phyloP scores from a whole-genome alignment of 495 filamentous ascomycete genomes.

The Pyronema domesticum region DNA sequence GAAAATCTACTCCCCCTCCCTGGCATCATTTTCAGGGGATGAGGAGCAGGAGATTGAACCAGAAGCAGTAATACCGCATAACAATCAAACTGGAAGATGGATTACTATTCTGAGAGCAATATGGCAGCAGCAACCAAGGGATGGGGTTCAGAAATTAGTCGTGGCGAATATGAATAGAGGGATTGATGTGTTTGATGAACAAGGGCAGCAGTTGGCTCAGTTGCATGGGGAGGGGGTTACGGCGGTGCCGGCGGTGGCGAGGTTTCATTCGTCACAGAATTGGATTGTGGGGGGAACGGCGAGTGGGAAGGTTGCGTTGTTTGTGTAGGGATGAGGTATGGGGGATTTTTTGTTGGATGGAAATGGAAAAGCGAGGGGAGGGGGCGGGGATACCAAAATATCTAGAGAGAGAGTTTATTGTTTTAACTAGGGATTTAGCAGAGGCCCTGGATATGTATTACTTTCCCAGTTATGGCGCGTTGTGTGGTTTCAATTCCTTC shows the following conservation, averaged over 20 bases:
- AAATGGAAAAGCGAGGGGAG: too few species aligned
- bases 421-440: too few species aligned
- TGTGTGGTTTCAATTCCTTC: too few species aligned
- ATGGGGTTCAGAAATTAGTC: slow-evolving; percentile 65
- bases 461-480: too few species aligned
- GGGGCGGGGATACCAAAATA: too few species aligned
- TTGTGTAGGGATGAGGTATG: slow-evolving; percentile 38
- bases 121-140: slow-evolving; percentile 66
- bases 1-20: slow-evolving; percentile 55
- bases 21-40: background rate
- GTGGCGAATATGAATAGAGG: slow-evolving; percentile 98
- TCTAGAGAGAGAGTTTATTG: too few species aligned
- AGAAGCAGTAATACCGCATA: slow-evolving; percentile 46
- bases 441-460: too few species aligned
- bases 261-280: slow-evolving; percentile 70
- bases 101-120: slow-evolving; percentile 70
- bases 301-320: slow-evolving; percentile 81
- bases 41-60: background rate
- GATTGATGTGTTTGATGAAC: slow-evolving; percentile 66
- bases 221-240: slow-evolving; percentile 67
- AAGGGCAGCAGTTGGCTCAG: slow-evolving; percentile 80
- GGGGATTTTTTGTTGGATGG: too few species aligned
- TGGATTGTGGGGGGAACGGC: slow-evolving; percentile 89
- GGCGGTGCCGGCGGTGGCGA: slow-evolving; percentile 80
- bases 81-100: slow-evolving; percentile 83